These are phyloP conservation scores for Metschnikowia vanudenii DNA, from an alignment of 805 yeast species.

Conservation along the genomic window DNA sequence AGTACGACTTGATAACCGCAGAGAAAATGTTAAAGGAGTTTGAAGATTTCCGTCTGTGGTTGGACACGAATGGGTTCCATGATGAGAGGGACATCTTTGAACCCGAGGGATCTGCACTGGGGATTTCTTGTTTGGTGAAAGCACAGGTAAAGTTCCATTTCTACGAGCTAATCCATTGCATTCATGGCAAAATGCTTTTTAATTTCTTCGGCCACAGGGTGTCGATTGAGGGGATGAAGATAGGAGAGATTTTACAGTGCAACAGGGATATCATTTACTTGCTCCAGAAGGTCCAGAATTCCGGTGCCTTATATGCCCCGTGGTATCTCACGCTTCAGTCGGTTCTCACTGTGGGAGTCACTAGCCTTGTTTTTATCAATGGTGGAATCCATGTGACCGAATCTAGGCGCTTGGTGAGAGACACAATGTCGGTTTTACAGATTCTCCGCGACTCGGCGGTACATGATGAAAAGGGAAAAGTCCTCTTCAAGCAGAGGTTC, in stretches of 20 bases:
- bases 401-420: conserved; percentile 25
- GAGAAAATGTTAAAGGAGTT: conserved; percentile 35
- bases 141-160: conserved; percentile 40
- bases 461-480: conserved; percentile 29
- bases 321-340: conserved; percentile 52
- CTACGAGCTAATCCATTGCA: conserved; percentile 34
- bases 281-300: conserved; percentile 28
- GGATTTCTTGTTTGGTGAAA: conserved; percentile 23
- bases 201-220: conserved; percentile 34
- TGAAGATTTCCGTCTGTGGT: conserved; percentile 30
- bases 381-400: conserved; percentile 35
- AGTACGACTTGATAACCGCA: conserved; percentile 26
- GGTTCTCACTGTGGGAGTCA: conserved; percentile 45
- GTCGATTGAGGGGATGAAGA: conserved; percentile 30
- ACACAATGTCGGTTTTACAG: conserved; percentile 25
- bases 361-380: conserved; percentile 41
- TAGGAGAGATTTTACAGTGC: conserved; percentile 31
- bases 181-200: conserved; percentile 37
- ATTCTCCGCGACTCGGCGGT: conserved; percentile 31
- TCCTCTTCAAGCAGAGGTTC: conserved; percentile 33
- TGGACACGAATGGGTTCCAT: conserved; percentile 35
- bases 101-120: background rate
- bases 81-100: conserved; percentile 18
- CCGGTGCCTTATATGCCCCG: conserved; percentile 38
- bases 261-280: conserved; percentile 30